Conservation (phyloP, 2,329 filamentous ascomycete species). For the Verticillium alfalfae region DNA sequence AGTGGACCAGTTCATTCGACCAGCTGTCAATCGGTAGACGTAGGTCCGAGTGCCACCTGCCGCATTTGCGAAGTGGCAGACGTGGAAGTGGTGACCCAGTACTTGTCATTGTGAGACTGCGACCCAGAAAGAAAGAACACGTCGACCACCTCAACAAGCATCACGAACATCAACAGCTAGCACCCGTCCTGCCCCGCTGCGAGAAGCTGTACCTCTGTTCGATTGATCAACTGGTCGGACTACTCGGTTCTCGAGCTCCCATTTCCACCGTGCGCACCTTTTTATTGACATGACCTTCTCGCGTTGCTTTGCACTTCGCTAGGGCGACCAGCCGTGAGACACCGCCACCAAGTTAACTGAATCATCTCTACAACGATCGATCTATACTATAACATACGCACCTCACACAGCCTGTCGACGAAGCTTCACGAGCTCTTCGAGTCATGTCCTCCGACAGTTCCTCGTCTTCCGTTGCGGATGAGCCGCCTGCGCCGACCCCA, state of each 20-base stretch:
- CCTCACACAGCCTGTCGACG: neutral
- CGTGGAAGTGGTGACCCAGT: neutral
- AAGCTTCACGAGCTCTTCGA: constrained; percentile 8
- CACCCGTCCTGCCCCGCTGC: neutral
- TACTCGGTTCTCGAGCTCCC: neutral
- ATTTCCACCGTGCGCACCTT: neutral
- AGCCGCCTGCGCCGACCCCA: constrained; percentile 16
- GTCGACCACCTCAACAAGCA: neutral
- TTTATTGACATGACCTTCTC: neutral
- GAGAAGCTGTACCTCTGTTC: neutral
- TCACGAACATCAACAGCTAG: neutral
- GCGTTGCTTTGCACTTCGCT: neutral
- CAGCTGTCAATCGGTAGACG: neutral
- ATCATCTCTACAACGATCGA: neutral
- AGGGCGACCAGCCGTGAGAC: neutral
- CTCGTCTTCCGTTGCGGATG: constrained; percentile 16
- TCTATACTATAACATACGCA: neutral
- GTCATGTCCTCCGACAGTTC: constrained; percentile 32
- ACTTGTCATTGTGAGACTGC: neutral
- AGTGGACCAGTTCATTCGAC: neutral
- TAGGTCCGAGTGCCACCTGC: neutral
- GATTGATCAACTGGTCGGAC: neutral
- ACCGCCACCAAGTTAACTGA: neutral
- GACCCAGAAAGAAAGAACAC: neutral
- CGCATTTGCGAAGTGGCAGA: neutral